A percentile compares a stretch with the other conserved stretches of the same genome.
Evolutionary conservation across 176 grass and related monocot genomes (phyloP).

Genomic region (Microstegium vimineum): DNA sequence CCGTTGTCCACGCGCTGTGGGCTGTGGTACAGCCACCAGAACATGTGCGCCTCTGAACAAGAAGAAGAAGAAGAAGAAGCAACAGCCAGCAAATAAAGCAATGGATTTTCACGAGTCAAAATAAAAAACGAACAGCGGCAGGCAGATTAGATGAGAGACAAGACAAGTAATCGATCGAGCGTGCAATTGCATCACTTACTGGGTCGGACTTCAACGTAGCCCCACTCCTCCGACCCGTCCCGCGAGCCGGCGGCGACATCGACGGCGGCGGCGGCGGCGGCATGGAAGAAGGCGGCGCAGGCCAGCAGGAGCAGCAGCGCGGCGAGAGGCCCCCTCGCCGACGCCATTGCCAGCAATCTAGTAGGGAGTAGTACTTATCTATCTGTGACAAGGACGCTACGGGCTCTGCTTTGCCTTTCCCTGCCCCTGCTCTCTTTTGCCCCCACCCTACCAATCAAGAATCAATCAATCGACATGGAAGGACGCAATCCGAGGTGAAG

Average conservation of each 20-base stretch:
- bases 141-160: neutral
- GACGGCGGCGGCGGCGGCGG: too few species aligned
- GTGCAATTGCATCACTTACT: conserved; percentile 62
- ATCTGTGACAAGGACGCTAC: neutral
- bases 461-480: neutral
- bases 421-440: neutral
- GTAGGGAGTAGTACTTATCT: too few species aligned
- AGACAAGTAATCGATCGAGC: neutral
- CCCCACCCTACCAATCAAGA: too few species aligned
- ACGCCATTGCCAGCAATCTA: conserved; percentile 15
- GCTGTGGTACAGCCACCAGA: conserved; percentile 92
- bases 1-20: conserved; percentile 46
- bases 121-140: neutral
- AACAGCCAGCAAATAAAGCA: neutral
- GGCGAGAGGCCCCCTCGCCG: neutral
- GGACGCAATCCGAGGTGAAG: neutral
- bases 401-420: neutral
- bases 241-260: conserved; percentile 45
- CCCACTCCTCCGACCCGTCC: conserved; percentile 88
- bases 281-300: too few species aligned
- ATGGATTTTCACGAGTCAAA: neutral
- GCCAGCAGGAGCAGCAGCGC: conserved; percentile 15
- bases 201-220: conserved; percentile 78
- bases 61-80: neutral
- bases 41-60: conserved; percentile 95